Conservation (phyloP, 169 alveolate species). For the Condylostoma magnum region DNA sequence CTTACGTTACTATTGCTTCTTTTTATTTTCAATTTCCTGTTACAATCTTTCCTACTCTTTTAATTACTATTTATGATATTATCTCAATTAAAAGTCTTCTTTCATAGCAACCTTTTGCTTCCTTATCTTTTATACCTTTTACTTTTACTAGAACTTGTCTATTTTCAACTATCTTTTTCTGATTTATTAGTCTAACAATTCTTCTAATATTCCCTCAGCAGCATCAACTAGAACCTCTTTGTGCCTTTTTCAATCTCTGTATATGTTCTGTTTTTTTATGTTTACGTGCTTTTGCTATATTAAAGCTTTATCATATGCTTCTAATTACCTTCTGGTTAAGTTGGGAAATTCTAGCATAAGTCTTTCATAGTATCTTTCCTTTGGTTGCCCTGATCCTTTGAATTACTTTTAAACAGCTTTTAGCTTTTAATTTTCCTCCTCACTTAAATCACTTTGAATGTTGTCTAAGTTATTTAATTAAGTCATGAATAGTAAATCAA, state of each 20-base stretch:
- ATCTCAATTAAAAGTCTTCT: neutral
- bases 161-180: constrained; percentile 5
- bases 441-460: neutral
- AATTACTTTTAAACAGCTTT: neutral
- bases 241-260: constrained; percentile 18
- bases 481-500: neutral
- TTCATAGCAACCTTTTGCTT: neutral
- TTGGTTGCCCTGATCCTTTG: constrained; percentile 21
- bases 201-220: constrained; percentile 21
- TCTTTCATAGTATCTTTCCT: constrained; percentile 28
- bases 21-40: constrained; percentile 6
- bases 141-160: constrained; percentile 1
- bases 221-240: neutral
- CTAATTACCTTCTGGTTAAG: constrained; percentile 3
- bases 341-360: constrained; percentile 9
- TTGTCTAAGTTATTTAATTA: constrained; percentile 10
- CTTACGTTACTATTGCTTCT: neutral
- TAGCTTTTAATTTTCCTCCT: neutral
- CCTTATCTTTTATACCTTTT: neutral
- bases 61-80: neutral
- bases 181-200: constrained; percentile 4
- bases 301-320: constrained; percentile 12
- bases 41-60: neutral
- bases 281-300: constrained; percentile 15
- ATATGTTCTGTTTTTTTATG: constrained; percentile 4